Conservation (phyloP, 2,329 filamentous ascomycete genomes). For the Colletotrichum eleusines region DNA sequence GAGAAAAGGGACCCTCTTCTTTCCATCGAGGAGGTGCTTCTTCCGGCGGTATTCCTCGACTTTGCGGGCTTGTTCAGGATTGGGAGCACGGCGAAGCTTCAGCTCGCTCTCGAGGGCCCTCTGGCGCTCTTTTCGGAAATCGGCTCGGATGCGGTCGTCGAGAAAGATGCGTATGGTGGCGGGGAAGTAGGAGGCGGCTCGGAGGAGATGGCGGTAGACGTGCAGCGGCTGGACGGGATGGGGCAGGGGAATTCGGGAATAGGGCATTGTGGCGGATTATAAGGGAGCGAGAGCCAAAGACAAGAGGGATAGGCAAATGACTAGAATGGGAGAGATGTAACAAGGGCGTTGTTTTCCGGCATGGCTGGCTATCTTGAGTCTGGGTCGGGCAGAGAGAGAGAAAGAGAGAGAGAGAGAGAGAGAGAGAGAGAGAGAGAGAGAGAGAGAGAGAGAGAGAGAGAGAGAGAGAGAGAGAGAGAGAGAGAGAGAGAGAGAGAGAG, state of each 20-base stretch:
- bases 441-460: too few species aligned
- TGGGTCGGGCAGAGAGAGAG: slow-evolving; percentile 10
- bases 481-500: too few species aligned
- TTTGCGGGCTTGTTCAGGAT: slow-evolving; percentile 43
- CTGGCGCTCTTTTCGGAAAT: slow-evolving; percentile 55
- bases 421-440: too few species aligned
- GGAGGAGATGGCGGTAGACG: slow-evolving; percentile 70
- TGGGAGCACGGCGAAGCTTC: slow-evolving; percentile 57
- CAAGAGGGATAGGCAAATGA: neutral
- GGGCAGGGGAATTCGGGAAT: slow-evolving; percentile 48
- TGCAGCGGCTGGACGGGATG: slow-evolving; percentile 53
- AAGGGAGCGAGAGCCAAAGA: neutral
- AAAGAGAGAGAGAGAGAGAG: too few species aligned
- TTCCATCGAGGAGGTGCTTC: slow-evolving; percentile 25
- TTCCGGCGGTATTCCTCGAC: slow-evolving; percentile 26
- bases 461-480: too few species aligned
- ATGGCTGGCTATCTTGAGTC: neutral
- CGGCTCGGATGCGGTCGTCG: slow-evolving; percentile 55
- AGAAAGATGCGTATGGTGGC: slow-evolving; percentile 61
- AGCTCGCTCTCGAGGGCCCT: slow-evolving; percentile 49
- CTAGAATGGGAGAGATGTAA: neutral
- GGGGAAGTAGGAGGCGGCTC: slow-evolving; percentile 71
- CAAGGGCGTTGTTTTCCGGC: slow-evolving; percentile 6
- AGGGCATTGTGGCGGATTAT: slow-evolving; percentile 8
- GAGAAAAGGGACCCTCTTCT: slow-evolving; percentile 56